A percentile compares a stretch with the other conserved stretches of the same genome.
These are phyloP conservation scores for Saccharomyces eubayanus DNA, from an alignment of 805 yeast species.

Conservation along the genomic window DNA sequence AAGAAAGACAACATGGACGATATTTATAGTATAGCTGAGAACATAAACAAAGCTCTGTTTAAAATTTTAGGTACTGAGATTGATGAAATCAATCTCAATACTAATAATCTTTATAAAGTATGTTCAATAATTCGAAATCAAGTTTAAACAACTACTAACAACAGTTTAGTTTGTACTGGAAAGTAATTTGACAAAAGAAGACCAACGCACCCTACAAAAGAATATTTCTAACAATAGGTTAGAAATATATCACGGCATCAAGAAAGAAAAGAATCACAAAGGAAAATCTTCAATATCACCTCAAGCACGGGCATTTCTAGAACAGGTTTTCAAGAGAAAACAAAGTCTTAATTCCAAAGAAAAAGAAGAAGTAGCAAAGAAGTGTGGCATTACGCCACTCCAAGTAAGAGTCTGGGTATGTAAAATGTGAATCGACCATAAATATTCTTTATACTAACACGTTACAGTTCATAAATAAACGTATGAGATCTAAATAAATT, in stretches of 20 bases:
- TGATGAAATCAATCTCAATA: not conserved
- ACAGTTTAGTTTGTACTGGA: not conserved
- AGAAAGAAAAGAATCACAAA: not conserved
- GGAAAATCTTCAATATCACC: not conserved
- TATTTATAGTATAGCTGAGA: not conserved
- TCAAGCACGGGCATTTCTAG: slow-evolving; percentile 11
- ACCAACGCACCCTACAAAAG: not conserved
- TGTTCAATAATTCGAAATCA: not conserved
- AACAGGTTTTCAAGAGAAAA: slow-evolving; percentile 15
- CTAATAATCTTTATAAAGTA: not conserved
- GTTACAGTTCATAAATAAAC: not conserved
- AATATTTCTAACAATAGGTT: not conserved
- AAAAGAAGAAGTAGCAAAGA: slow-evolving; percentile 16
- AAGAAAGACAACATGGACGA: not conserved
- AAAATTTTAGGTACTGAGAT: not conserved
- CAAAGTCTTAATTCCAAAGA: slow-evolving; percentile 19
- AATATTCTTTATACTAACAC: not conserved
- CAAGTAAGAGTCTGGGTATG: slow-evolving; percentile 24
- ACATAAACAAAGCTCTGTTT: not conserved
- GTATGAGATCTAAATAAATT: not conserved
- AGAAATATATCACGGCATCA: not conserved
- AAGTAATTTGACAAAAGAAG: not conserved
- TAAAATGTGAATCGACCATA: not conserved
- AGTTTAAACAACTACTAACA: not conserved
- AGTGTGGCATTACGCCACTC: slow-evolving; percentile 16